Evolutionary conservation across 176 grass and related monocot species (phyloP).

Genomic region (Zea mays): DNA sequence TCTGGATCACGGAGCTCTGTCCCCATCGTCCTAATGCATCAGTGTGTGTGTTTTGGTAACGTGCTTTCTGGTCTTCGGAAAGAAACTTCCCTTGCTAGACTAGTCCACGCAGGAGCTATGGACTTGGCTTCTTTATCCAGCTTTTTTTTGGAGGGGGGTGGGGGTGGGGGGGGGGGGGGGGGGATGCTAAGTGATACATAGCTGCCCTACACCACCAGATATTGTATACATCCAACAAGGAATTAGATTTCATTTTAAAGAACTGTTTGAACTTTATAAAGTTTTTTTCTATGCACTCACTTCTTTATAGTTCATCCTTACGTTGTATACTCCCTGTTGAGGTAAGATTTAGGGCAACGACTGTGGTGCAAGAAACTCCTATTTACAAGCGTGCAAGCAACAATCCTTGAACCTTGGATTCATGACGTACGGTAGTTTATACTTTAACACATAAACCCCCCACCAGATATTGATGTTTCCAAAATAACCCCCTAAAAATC

Average conservation of each 20-base stretch:
- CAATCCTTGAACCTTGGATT: too few relatives aligned
- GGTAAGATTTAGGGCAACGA: slow-evolving; percentile 2
- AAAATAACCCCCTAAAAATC: too few relatives aligned
- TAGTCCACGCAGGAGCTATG: background rate
- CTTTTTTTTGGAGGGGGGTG: too few relatives aligned
- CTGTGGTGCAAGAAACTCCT: too few relatives aligned
- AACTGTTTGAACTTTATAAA: slow-evolving; percentile 12
- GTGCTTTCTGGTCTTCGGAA: slow-evolving; percentile 23
- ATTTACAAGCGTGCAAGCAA: too few relatives aligned
- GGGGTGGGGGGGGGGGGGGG: too few relatives aligned
- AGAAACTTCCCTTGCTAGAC: slow-evolving; percentile 1
- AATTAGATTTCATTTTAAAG: slow-evolving; percentile 36
- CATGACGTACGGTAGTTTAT: too few relatives aligned
- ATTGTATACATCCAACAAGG: slow-evolving; percentile 18
- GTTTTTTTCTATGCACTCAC: background rate
- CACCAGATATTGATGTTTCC: too few relatives aligned
- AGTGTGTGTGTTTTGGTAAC: slow-evolving; percentile 8
- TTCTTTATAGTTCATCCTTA: slow-evolving; percentile 22
- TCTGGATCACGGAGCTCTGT: slow-evolving; percentile 19
- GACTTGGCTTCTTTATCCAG: background rate
- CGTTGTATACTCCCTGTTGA: slow-evolving; percentile 25
- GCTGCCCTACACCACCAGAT: slow-evolving; percentile 18
- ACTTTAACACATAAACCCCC: too few relatives aligned
- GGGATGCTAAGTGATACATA: slow-evolving; percentile 22
- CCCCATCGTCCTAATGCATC: slow-evolving; percentile 9